These are phyloP conservation scores for Phytophthora agathidicida DNA, from an alignment of 352 stramenopile genomes.

Conservation along the genomic window DNA sequence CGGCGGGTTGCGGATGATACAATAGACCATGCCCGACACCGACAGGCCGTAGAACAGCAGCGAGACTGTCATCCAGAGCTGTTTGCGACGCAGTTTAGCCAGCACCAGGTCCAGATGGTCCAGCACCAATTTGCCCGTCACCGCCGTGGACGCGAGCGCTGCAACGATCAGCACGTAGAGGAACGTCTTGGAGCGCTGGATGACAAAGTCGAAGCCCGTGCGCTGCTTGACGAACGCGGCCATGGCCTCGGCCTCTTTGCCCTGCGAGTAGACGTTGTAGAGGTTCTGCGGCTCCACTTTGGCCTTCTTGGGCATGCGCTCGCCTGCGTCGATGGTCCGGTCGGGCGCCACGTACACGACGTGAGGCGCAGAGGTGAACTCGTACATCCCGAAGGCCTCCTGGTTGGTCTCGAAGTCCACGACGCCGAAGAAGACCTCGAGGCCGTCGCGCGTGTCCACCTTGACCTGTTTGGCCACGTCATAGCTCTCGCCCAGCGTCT, in stretches of 20 bases:
- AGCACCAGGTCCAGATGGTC: conserved; percentile 75
- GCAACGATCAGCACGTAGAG: conserved; percentile 53
- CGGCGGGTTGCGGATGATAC: conserved; percentile 88
- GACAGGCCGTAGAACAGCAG: conserved; percentile 89
- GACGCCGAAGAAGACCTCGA: conserved; percentile 80
- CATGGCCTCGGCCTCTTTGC: conserved; percentile 75
- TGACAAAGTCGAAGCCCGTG: conserved; percentile 78
- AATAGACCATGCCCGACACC: conserved; percentile 90
- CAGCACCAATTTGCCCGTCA: conserved; percentile 67
- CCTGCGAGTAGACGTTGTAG: conserved; percentile 82
- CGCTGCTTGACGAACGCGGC: conserved; percentile 79
- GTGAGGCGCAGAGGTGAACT: conserved; percentile 81
- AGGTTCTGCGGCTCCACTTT: conserved; percentile 59
- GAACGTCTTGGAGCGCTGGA: conserved; percentile 76
- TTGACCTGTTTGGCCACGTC: conserved; percentile 66
- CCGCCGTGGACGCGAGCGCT: conserved; percentile 36
- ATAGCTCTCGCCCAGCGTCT: conserved; percentile 70
- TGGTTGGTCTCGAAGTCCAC: conserved; percentile 83
- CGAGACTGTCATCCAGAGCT: conserved; percentile 89
- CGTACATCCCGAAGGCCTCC: conserved; percentile 72
- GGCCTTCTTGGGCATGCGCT: conserved; percentile 56
- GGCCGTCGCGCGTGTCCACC: conserved; percentile 73
- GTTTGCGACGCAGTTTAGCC: conserved; percentile 75
- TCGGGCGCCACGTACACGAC: conserved; percentile 79
- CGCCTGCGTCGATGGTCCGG: conserved; percentile 53